Conservation (phyloP, 805 yeast genomes). For the Hanseniaspora thailandica region DNA sequence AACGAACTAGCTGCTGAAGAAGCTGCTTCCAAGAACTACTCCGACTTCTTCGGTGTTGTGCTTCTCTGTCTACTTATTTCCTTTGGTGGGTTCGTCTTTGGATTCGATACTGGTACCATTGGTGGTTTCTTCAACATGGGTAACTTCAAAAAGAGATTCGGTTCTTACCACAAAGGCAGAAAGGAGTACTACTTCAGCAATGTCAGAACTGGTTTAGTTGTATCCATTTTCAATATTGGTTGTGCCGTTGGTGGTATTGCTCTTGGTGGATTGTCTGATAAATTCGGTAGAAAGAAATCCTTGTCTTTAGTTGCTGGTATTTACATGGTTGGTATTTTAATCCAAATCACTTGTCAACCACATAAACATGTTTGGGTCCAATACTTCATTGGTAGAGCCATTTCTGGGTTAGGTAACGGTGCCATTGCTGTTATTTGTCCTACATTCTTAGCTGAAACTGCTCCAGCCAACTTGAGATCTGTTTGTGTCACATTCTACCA, state of each 20-base stretch:
- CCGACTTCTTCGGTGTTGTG: conserved; percentile 28
- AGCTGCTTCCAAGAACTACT: conserved; percentile 23
- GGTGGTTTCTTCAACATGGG: conserved; percentile 55
- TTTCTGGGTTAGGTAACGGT: conserved; percentile 75
- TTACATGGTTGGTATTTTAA: conserved; percentile 55
- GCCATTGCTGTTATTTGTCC: conserved; percentile 67
- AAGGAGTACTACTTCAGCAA: conserved; percentile 41
- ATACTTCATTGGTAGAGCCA: conserved; percentile 53
- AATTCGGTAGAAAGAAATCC: conserved; percentile 54
- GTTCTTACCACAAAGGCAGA: conserved; percentile 31
- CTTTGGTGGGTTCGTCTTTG: conserved; percentile 46
- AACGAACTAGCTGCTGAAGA: neutral
- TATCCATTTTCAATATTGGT: conserved; percentile 57
- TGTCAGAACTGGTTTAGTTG: conserved; percentile 47
- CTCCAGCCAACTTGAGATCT: conserved; percentile 46
- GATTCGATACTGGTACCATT: conserved; percentile 71
- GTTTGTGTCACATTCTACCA: conserved; percentile 61
- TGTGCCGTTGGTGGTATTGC: conserved; percentile 63
- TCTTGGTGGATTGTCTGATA: conserved; percentile 48
- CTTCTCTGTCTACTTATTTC: conserved; percentile 27
- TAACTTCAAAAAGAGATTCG: conserved; percentile 49
- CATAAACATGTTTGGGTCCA: conserved; percentile 47
- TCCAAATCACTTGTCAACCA: conserved; percentile 43
- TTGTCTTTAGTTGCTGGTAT: conserved; percentile 49
- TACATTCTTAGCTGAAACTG: conserved; percentile 43